These are phyloP conservation scores for Phytophthora crassamura DNA, from an alignment of 352 stramenopile species.

Conservation along the genomic window DNA sequence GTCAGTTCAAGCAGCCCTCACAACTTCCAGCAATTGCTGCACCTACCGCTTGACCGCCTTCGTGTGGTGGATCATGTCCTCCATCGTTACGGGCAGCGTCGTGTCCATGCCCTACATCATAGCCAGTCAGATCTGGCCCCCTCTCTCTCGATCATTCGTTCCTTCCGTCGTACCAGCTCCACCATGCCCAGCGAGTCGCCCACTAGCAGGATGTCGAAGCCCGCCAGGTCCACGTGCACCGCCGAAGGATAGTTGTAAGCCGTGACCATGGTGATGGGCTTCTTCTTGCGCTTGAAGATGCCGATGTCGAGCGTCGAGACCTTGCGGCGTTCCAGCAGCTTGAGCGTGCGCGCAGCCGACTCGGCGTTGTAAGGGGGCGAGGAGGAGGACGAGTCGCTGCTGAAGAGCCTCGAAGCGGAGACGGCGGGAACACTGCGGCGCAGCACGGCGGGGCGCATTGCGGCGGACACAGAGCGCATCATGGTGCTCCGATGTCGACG, in stretches of 20 bases:
- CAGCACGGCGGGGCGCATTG: constrained; percentile 9
- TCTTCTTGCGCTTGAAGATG: constrained; percentile 93
- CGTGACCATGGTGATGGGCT: constrained; percentile 99
- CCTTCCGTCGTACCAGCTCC: constrained; percentile 88
- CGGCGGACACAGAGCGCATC: constrained; percentile 17
- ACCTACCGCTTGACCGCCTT: constrained; percentile 93
- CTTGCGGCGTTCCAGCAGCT: constrained; percentile 87
- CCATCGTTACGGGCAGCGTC: constrained; percentile 95
- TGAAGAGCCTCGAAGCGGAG: constrained; percentile 13
- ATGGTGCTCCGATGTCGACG: constrained; percentile 10
- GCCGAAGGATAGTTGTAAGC: constrained; percentile 98
- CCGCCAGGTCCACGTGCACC: constrained; percentile 97
- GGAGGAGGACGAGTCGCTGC: constrained; percentile 18
- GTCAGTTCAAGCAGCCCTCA: not conserved
- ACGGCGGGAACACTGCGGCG: not conserved
- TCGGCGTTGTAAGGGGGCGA: constrained; percentile 53
- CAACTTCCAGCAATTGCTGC: not conserved
- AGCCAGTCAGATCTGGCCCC: not conserved
- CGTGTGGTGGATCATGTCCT: constrained; percentile 99
- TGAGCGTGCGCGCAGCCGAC: constrained; percentile 71
- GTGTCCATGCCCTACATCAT: constrained; percentile 78
- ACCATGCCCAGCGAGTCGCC: constrained; percentile 99
- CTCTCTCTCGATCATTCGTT: not conserved
- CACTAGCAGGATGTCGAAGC: constrained; percentile 98
- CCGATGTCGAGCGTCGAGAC: constrained; percentile 84